Conservation (phyloP, 2,329 filamentous ascomycete genomes). For the Knufia petricola region DNA sequence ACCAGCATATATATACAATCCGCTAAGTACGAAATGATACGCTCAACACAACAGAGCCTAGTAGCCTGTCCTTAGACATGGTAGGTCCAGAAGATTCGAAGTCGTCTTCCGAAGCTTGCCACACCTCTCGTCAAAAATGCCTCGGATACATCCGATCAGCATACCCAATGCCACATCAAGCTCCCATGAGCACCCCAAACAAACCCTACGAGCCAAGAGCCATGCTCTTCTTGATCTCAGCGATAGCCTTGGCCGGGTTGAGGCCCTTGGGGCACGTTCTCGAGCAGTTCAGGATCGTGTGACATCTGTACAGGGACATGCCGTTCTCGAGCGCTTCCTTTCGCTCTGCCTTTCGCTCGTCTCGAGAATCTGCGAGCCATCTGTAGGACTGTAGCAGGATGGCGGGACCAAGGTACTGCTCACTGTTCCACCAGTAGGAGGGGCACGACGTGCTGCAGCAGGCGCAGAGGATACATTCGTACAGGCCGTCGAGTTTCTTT, state of each 20-base stretch:
- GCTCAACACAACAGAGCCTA: no score
- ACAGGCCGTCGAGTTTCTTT: conserved; percentile 92
- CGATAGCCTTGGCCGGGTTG: conserved; percentile 90
- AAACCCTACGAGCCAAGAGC: conserved; percentile 37
- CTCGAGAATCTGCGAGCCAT: conserved; percentile 91
- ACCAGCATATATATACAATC: no score
- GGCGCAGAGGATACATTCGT: conserved; percentile 98
- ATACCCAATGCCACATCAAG: no score
- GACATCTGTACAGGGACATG: conserved; percentile 97
- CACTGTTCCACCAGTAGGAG: conserved; percentile 99
- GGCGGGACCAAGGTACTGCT: conserved; percentile 95
- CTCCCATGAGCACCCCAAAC: not conserved
- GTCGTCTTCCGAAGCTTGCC: no score
- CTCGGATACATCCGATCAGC: not conserved
- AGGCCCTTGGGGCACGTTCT: conserved; percentile 96
- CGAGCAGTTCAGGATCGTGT: conserved; percentile 98
- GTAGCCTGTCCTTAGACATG: no score
- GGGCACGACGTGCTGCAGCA: conserved; percentile 99
- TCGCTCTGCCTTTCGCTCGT: conserved; percentile 78
- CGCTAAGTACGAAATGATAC: no score
- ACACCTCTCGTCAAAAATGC: no score
- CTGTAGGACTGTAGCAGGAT: conserved; percentile 95
- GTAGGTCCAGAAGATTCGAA: no score
- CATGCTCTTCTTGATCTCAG: conserved; percentile 98
- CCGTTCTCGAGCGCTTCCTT: conserved; percentile 92